Evolutionary conservation across 768 basidiomycete genomes (phyloP), one percentile per base, ranked within the genome.

Genomic region (Suillus placidus): DNA sequence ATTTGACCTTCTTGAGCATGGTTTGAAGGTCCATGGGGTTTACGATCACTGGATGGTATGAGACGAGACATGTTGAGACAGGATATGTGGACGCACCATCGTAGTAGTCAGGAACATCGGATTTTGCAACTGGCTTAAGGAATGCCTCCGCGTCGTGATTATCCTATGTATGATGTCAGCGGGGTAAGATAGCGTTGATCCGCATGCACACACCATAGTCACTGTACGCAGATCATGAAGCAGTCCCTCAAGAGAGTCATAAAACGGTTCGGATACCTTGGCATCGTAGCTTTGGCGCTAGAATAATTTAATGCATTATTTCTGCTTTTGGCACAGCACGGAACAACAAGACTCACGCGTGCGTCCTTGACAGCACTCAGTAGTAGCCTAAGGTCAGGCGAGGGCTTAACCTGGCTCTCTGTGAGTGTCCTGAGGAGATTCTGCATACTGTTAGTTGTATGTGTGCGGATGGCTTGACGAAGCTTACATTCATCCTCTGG

Each of bases 11-110:
- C 84, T 89, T 94, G 61, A 90, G 83, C 86, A 99, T 92, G 0
- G 95, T 92, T 67, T 89, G 88, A 52, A 99, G 83, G 80, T 99
- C 97, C 97, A 99, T 99, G 6, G 97, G 95, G 68, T 88, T 88
- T 63, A 89, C 80, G 76, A 99, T 97, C 70, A 97, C 97, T 99
- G 72, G 13, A 26, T 49, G 37, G 60, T 66, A 57, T 52, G 70
- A 64, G 66, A 60, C 57, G 40, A 61, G 23, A 64, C 47, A 54
- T 40, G 51, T 1, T 54, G 42, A 52, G 43, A 38, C 40, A 63
- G 57, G 64, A 43, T 43, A 63, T 14, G 49, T 56, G 51, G 14
- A 80, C 90, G 66, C 68, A 94, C 97, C 86, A 55, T 95, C 92
- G 78, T 94, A 90, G 73, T 99, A 99, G 78, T 98, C 95, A 49